Evolutionary conservation across 129 eudicot genomes (phyloP).

Genomic region (Scalesia atractyloides): DNA sequence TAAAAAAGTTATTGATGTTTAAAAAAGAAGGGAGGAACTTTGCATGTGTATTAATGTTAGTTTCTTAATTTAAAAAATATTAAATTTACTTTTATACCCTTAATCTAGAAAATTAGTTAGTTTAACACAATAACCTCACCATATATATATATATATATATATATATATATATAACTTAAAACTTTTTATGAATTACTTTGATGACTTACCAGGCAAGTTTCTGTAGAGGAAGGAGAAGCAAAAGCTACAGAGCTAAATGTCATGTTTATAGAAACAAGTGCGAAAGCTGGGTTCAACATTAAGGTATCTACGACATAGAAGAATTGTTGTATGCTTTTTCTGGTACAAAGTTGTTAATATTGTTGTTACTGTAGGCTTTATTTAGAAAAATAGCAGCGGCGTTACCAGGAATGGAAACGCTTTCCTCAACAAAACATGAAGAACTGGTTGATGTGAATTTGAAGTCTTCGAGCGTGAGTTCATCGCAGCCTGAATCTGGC

Average conservation of each 20-base stretch:
- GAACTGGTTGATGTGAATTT: slow-evolving; percentile 66
- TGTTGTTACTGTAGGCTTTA: slow-evolving; percentile 40
- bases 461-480: slow-evolving; percentile 40
- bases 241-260: slow-evolving; percentile 58
- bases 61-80: no score
- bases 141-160: no score
- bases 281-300: slow-evolving; percentile 66
- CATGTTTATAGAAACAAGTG: slow-evolving; percentile 72
- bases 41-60: no score
- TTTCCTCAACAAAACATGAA: slow-evolving; percentile 61
- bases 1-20: no score
- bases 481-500: slow-evolving; percentile 44
- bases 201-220: slow-evolving; percentile 54
- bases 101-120: no score
- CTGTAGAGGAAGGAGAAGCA: slow-evolving; percentile 69
- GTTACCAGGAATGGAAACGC: slow-evolving; percentile 73
- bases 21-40: no score
- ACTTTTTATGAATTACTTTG: slow-evolving; percentile 2
- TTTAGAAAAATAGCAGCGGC: slow-evolving; percentile 71
- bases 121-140: no score
- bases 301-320: slow-evolving; percentile 38
- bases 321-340: not conserved
- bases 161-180: not conserved
- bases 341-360: not conserved
- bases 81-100: no score